Evolutionary conservation across 345 rosid species (phyloP), one percentile per base, ranked within the genome.

Genomic region (Alliaria petiolata): DNA sequence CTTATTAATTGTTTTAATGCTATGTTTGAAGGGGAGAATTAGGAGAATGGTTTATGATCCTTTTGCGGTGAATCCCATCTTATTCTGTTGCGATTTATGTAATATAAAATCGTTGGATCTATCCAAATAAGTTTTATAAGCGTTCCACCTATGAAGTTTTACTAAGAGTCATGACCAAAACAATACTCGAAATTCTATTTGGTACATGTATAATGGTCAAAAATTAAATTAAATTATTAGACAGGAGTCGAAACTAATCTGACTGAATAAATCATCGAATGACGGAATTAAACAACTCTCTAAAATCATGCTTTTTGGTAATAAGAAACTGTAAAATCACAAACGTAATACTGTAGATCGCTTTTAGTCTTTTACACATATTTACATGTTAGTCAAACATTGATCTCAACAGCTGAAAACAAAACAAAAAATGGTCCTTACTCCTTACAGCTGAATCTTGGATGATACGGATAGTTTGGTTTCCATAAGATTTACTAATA

Each of bases 1-100:
- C 19, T 22, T 8, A 34, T 19, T 22, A 64, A 4, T 64, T 20
- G 33, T 16, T 42, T 40, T 56, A 6, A 57, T 30, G 44, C 4
- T 36, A 9, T 45, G 15, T 20, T 34, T 35, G 19, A 3, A 25
- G 55, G 55, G 8, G n/a, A 50, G 16, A 28, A 56, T 64, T 28
- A 46, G 3, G 3, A 8, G 7, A 57, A 19, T 12, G 67, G 54
- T 25, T 66, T 26, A 33, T 42, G 68, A 40, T 66, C 72, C 38
- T 16, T 45, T n/a, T n/a, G n/a, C n/a, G n/a, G n/a, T n/a, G n/a
- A n/a, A n/a, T 44, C 26, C 40, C 11, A 36, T 26, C 8, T 50
- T 59, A 20, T 39, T 66, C 12, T 13, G 38, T 58, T 74, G 15
- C 36, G 33, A 44, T 19, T 59, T 67, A 3, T 59, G 63, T 75